Evolutionary conservation across 371 early-diverging fungal species (phyloP).

Genomic region (Syncephalastrum contaminatum): DNA sequence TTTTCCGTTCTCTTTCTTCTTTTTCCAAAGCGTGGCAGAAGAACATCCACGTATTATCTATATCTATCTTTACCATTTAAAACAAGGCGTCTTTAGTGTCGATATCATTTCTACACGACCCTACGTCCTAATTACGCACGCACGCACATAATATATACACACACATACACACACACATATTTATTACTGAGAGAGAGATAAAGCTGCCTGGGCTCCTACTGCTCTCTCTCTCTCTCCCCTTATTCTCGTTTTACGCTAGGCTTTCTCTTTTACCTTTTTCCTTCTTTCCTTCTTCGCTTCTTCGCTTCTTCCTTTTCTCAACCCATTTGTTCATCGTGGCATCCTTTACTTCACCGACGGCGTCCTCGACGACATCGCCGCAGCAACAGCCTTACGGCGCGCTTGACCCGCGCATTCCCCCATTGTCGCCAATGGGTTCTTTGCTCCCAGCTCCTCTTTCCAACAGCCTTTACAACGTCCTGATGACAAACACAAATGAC

Average conservation of each 20-base stretch:
- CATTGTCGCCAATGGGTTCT: conserved; percentile 4
- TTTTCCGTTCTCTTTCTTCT: too few species aligned
- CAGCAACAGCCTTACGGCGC: background rate
- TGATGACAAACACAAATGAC: conserved; percentile 1
- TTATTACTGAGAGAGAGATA: too few species aligned
- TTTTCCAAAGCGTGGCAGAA: too few species aligned
- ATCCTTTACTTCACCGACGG: conserved; percentile 4
- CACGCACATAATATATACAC: too few species aligned
- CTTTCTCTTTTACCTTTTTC: background rate
- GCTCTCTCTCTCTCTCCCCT: background rate
- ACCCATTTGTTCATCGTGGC: conserved; percentile 2
- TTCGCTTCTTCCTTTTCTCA: background rate
- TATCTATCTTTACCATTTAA: too few species aligned
- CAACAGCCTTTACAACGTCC: conserved; percentile 1
- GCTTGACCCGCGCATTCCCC: conserved; percentile 1
- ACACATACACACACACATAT: too few species aligned
- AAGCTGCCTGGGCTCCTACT: too few species aligned
- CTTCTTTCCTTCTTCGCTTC: conserved; percentile 1
- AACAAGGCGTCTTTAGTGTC: too few species aligned
- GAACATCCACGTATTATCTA: too few species aligned
- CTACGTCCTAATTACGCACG: too few species aligned
- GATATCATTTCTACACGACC: too few species aligned
- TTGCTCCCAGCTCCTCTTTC: conserved; percentile 1
- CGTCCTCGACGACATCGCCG: conserved; percentile 5
- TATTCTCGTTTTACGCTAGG: too few species aligned